Evolutionary conservation across 139 green algal species (phyloP).

Genomic region (Chlorella sp.): DNA sequence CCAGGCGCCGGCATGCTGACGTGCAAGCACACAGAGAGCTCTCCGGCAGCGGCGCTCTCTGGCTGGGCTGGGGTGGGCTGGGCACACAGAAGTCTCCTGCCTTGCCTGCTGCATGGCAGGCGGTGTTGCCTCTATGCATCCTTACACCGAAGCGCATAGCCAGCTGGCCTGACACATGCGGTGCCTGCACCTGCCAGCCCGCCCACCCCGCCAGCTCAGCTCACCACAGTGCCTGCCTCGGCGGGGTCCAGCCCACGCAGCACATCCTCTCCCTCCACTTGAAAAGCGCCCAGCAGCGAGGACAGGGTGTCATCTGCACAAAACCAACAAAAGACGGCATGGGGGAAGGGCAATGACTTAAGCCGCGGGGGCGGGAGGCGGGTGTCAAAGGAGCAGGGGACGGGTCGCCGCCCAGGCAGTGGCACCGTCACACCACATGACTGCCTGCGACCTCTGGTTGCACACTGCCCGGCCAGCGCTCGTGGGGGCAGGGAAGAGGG

Average conservation of each 20-base stretch:
- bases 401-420: neutral
- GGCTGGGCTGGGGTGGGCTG: too few relatives aligned
- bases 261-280: neutral
- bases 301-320: constrained; percentile 27
- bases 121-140: too few relatives aligned
- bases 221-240: neutral
- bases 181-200: neutral
- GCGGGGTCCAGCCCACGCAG: neutral
- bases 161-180: neutral
- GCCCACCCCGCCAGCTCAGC: neutral
- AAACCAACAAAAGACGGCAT: too few relatives aligned
- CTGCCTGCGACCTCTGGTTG: too few relatives aligned
- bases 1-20: too few relatives aligned
- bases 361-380: neutral
- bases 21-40: too few relatives aligned
- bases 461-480: neutral
- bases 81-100: too few relatives aligned
- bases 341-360: neutral
- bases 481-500: neutral
- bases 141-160: too few relatives aligned
- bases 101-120: too few relatives aligned
- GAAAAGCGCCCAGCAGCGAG: neutral
- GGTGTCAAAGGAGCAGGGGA: neutral
- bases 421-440: too few relatives aligned
- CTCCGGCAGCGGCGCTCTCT: too few relatives aligned